A percentile compares a stretch with the other conserved stretches of the same genome.
Conservation (phyloP, 495 filamentous ascomycete genomes). For the Hypoxylon rickii region DNA sequence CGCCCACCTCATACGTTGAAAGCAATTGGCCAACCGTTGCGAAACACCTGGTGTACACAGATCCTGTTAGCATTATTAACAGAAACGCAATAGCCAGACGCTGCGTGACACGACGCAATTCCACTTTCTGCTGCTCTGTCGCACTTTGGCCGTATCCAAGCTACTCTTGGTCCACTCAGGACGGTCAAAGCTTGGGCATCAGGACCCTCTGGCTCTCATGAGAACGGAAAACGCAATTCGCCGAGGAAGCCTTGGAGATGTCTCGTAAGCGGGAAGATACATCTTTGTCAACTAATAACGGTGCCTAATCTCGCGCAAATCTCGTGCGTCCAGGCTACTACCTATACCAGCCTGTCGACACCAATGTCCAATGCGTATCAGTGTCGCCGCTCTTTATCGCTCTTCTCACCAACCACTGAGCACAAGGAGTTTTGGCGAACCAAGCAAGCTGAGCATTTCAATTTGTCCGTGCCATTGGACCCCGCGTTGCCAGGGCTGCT, state of each 20-base stretch:
- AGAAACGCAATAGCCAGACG: conserved; percentile 24
- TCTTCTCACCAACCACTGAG: too few relatives aligned
- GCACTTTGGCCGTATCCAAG: conserved; percentile 22
- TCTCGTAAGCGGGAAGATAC: conserved; percentile 21
- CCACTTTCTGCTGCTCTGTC: conserved; percentile 17
- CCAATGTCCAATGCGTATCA: conserved; percentile 23
- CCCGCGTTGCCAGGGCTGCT: conserved; percentile 29
- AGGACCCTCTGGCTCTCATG: conserved; percentile 14
- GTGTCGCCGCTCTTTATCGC: conserved; percentile 16
- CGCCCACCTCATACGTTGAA: conserved; percentile 27
- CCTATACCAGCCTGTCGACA: conserved; percentile 11
- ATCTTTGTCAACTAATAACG: conserved; percentile 14
- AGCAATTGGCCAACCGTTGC: conserved; percentile 34
- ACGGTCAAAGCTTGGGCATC: conserved; percentile 25
- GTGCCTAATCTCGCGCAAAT: conserved; percentile 34
- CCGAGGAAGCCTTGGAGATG: conserved; percentile 5
- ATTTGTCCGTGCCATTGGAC: conserved; percentile 31
- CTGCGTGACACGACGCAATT: conserved; percentile 35
- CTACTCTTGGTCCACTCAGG: conserved; percentile 14
- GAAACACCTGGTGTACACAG: conserved; percentile 31
- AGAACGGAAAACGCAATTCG: conserved; percentile 18
- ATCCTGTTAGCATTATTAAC: conserved; percentile 26
- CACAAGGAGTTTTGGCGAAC: conserved; percentile 22
- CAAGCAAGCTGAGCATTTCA: conserved; percentile 16
- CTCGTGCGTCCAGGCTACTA: conserved; percentile 18